A percentile compares a stretch with the other conserved stretches of the same genome.
phyloP scores from a whole-genome alignment of 192 early-diverging fungal genomes.

The Entophlyctis luteolus region DNA sequence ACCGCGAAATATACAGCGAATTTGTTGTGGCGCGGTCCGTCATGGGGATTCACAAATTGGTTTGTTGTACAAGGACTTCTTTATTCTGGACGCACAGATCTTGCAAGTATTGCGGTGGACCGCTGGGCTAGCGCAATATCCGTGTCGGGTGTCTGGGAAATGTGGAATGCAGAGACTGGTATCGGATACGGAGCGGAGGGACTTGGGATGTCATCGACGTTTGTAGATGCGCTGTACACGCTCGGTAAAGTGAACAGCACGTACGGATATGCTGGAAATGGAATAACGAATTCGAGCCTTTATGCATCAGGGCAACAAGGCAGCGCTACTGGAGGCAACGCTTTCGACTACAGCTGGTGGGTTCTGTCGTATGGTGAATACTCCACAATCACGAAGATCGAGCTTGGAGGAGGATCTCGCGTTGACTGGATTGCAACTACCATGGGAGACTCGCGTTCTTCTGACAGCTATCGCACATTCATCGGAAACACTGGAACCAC shows the following conservation, averaged over 20 bases:
- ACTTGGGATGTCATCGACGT: conserved; percentile 18
- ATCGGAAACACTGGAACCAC: background rate
- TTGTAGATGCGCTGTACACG: conserved; percentile 8
- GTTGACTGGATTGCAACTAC: conserved; percentile 15
- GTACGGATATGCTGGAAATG: conserved; percentile 8
- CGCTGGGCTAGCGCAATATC: conserved; percentile 15
- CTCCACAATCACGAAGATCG: conserved; percentile 14
- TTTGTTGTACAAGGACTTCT: conserved; percentile 15
- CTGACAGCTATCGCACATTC: background rate
- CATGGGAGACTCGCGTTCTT: conserved; percentile 7
- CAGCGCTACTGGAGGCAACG: conserved; percentile 9
- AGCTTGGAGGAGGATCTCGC: conserved; percentile 1
- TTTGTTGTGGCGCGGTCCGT: conserved; percentile 19
- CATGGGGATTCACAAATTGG: conserved; percentile 23
- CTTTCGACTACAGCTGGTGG: conserved; percentile 15
- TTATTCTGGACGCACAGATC: background rate
- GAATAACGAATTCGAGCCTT: conserved; percentile 5
- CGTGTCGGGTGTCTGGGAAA: conserved; percentile 17
- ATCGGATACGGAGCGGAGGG: conserved; percentile 20
- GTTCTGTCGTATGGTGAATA: conserved; percentile 12
- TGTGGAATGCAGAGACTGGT: conserved; percentile 21
- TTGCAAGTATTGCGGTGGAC: background rate
- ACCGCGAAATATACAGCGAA: conserved; percentile 11
- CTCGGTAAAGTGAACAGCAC: background rate
- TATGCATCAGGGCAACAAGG: conserved; percentile 9